A percentile compares a stretch with the other conserved stretches of the same genome.
Evolutionary conservation across 495 filamentous ascomycete species (phyloP).

Genomic region (Penicillium cataractarum): DNA sequence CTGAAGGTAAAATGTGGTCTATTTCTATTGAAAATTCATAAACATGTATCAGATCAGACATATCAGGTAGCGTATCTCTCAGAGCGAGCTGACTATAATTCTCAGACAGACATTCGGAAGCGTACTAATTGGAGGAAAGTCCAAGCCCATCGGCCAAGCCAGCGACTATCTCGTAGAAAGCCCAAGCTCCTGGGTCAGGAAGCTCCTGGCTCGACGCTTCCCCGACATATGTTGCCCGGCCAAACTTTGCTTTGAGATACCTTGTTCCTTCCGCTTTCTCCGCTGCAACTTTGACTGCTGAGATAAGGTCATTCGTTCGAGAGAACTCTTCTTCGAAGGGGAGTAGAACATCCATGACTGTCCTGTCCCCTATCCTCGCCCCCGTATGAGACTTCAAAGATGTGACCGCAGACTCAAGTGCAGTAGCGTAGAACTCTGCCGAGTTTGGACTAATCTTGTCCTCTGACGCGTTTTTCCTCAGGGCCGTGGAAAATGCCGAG

Average conservation of each 20-base stretch:
- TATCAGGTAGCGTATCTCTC: too few relatives aligned
- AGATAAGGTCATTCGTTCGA: constrained; percentile 8
- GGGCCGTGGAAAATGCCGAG: constrained; percentile 10
- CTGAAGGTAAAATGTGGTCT: too few relatives aligned
- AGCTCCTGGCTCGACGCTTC: constrained; percentile 17
- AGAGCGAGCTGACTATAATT: too few relatives aligned
- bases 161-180: constrained; percentile 17
- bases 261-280: constrained; percentile 16
- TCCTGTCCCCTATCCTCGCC: constrained; percentile 17
- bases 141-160: constrained; percentile 16
- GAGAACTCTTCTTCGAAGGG: constrained; percentile 17
- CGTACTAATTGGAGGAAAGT: neutral
- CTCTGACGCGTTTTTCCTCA: constrained; percentile 10
- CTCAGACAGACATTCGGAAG: too few relatives aligned
- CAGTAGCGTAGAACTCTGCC: constrained; percentile 13
- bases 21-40: neutral
- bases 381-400: constrained; percentile 16
- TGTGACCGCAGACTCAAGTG: constrained; percentile 13
- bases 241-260: constrained; percentile 17
- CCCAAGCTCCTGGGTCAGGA: constrained; percentile 22
- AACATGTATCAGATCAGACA: neutral
- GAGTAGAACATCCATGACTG: constrained; percentile 22
- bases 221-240: constrained; percentile 23
- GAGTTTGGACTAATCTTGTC: constrained; percentile 4
- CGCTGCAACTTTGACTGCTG: constrained; percentile 9